A percentile compares a stretch with the other conserved stretches of the same genome.
These are phyloP conservation scores for Ceriops decandra DNA, from an alignment of 345 rosid species.

Conservation along the genomic window DNA sequence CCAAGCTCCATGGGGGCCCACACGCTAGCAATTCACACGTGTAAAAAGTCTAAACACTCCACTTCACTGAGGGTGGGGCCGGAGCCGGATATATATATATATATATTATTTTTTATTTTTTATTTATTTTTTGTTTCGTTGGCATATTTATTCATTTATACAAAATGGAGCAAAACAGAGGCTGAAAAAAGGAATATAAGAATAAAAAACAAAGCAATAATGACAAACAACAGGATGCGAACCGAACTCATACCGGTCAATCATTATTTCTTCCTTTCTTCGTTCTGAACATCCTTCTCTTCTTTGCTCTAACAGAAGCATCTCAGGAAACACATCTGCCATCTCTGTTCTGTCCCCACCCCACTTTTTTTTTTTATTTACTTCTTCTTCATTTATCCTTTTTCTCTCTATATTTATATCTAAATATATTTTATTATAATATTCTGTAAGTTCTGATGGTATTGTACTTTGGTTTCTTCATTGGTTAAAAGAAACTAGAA, in stretches of 20 bases:
- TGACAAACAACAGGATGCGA: neutral
- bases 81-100: no score
- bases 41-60: no score
- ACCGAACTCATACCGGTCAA: slow-evolving; percentile 1
- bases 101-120: no score
- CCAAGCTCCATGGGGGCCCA: no score
- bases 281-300: neutral
- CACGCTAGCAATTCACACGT: no score
- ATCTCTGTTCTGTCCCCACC: slow-evolving; percentile 8
- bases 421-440: neutral
- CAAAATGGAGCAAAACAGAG: slow-evolving; percentile 13
- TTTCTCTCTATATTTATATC: neutral
- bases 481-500: neutral
- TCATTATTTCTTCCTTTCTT: neutral
- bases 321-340: slow-evolving; percentile 7
- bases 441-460: slow-evolving; percentile 2
- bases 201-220: neutral
- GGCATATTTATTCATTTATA: no score
- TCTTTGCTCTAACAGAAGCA: slow-evolving; percentile 11
- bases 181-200: neutral
- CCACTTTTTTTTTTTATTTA: neutral
- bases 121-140: neutral
- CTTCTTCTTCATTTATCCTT: neutral
- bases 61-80: no score
- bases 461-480: neutral